These are phyloP conservation scores for Exophiala aquamarina DNA, from an alignment of 2,329 filamentous ascomycete species.

Conservation along the genomic window DNA sequence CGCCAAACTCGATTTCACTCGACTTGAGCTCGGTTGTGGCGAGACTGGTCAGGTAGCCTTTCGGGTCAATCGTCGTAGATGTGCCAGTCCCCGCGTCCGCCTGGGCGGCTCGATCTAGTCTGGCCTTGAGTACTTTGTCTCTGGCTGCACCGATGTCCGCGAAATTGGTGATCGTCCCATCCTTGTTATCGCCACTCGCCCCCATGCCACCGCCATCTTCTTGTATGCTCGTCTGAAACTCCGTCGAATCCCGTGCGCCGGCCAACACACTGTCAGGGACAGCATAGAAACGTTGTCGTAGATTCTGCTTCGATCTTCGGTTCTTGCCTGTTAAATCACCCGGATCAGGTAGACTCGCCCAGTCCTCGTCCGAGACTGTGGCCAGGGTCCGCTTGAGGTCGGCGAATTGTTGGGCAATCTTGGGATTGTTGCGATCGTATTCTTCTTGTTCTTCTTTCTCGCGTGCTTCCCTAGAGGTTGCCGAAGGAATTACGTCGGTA, in stretches of 20 bases:
- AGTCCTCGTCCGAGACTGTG: slow-evolving; percentile 90
- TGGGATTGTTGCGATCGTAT: slow-evolving; percentile 95
- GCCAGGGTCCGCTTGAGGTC: slow-evolving; percentile 89
- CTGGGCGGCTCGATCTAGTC: slow-evolving; percentile 82
- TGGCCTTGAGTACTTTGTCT: slow-evolving; percentile 93
- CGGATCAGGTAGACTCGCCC: slow-evolving; percentile 92
- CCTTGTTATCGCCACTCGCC: slow-evolving; percentile 50
- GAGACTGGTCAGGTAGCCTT: slow-evolving; percentile 91
- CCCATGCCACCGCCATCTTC: slow-evolving; percentile 67
- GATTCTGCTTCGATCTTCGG: slow-evolving; percentile 76
- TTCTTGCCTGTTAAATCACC: slow-evolving; percentile 96
- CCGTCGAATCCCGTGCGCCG: slow-evolving; percentile 74
- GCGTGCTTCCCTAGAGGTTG: slow-evolving; percentile 78
- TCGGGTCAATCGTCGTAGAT: slow-evolving; percentile 87
- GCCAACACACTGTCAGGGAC: slow-evolving; percentile 95
- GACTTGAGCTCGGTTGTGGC: slow-evolving; percentile 78
- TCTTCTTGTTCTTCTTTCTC: slow-evolving; percentile 89
- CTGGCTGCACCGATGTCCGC: slow-evolving; percentile 94
- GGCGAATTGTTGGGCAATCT: slow-evolving; percentile 96
- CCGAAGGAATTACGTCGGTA: slow-evolving; percentile 67
- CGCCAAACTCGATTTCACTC: slow-evolving; percentile 81
- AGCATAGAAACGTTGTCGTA: slow-evolving; percentile 86
- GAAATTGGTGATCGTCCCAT: slow-evolving; percentile 97
- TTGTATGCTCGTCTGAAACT: slow-evolving; percentile 84
- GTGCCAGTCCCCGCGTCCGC: slow-evolving; percentile 71